A percentile compares a stretch with the other conserved stretches of the same genome.
phyloP scores from a whole-genome alignment of 2,329 filamentous ascomycete species.

The Diaporthe helianthi region DNA sequence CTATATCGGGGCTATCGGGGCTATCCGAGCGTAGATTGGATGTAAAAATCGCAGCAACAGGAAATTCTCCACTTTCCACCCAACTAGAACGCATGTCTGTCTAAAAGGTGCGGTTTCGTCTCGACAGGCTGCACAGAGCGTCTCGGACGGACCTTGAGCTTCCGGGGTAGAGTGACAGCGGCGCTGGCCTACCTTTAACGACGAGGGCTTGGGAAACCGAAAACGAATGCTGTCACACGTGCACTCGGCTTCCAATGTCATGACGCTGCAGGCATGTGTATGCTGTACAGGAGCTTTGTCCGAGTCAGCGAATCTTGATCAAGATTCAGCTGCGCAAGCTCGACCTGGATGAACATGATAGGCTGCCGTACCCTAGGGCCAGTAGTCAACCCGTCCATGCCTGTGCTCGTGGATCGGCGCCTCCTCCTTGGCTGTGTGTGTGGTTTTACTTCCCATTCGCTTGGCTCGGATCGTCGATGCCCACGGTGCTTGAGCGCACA shows the following conservation, averaged over 20 bases:
- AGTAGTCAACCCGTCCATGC: constrained; percentile 3
- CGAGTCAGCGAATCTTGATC: constrained; percentile 14
- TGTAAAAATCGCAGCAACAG: not conserved
- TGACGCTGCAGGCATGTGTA: constrained; percentile 3
- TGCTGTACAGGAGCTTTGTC: not conserved
- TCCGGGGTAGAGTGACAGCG: not conserved
- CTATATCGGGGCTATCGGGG: constrained; percentile 27
- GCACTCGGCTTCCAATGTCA: not conserved
- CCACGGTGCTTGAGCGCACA: not conserved
- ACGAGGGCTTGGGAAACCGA: not conserved
- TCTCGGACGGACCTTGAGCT: no score
- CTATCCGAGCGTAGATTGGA: constrained; percentile 8
- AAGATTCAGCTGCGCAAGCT: constrained; percentile 11
- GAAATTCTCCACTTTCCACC: constrained; percentile 15
- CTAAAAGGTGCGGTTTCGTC: not conserved
- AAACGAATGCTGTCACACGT: not conserved
- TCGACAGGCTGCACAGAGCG: not conserved
- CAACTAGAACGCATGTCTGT: not conserved
- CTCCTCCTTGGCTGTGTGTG: not conserved
- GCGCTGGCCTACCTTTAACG: not conserved
- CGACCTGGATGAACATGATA: not conserved
- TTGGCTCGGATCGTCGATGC: constrained; percentile 9
- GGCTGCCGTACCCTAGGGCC: not conserved
- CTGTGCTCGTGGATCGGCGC: constrained; percentile 8
- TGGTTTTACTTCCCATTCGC: not conserved